These are phyloP conservation scores for Leucocoprinus leucothites DNA, from an alignment of 768 basidiomycete species.

Conservation along the genomic window DNA sequence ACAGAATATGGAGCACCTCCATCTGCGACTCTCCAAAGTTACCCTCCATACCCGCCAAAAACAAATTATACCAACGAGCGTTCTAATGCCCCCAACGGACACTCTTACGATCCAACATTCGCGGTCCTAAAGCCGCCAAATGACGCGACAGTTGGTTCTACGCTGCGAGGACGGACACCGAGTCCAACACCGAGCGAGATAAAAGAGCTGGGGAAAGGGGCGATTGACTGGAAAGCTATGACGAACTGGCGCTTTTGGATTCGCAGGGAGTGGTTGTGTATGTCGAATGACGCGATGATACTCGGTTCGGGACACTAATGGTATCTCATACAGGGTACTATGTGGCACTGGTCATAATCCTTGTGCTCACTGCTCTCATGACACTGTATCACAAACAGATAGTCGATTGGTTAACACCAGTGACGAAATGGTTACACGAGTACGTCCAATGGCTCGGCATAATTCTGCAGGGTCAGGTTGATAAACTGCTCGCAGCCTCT, in stretches of 20 bases:
- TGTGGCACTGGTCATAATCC: conserved; percentile 41
- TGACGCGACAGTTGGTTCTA: background rate
- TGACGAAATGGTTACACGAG: conserved; percentile 62
- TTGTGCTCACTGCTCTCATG: conserved; percentile 50
- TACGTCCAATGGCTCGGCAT: conserved; percentile 29
- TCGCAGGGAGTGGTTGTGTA: conserved; percentile 55
- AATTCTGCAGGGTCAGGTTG: background rate
- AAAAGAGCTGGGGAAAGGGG: conserved; percentile 37
- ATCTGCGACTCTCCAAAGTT: background rate
- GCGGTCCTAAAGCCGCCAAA: background rate
- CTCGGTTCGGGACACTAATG: background rate
- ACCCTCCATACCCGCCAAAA: background rate
- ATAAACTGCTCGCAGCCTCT: conserved; percentile 31
- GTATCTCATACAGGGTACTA: conserved; percentile 41
- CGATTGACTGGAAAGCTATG: conserved; percentile 44
- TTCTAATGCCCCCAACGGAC: background rate
- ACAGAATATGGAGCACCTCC: background rate
- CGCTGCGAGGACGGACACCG: conserved; percentile 38
- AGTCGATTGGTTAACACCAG: conserved; percentile 63
- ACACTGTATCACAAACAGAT: conserved; percentile 69
- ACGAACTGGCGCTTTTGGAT: conserved; percentile 49
- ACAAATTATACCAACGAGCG: background rate
- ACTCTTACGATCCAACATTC: background rate
- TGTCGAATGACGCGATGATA: conserved; percentile 25
- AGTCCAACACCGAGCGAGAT: conserved; percentile 65